Base-by-base conservation (phyloP, 768 basidiomycete genomes). In the Hirschioporus abietinus region DNA sequence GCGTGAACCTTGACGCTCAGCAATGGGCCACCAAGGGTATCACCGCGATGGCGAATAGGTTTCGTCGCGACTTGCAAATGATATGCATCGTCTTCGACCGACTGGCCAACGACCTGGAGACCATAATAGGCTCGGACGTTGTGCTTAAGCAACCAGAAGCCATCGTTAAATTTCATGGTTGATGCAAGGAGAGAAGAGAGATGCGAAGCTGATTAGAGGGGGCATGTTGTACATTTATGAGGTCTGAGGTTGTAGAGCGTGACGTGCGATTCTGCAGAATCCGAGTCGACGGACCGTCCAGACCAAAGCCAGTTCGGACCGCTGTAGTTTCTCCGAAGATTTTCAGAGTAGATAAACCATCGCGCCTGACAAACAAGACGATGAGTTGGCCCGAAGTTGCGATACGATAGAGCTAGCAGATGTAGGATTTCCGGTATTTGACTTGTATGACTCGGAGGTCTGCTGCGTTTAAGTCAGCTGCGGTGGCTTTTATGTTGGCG, bases 91-190 rank as follows among this genome's bases (percentile, higher is more conserved):
- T 77, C 76, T 60, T 82, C 81, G 15, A 76, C 74, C 57, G 76
- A 75, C 24, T 80, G 75, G 63, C 86, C 82, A 35, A 83, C 83
- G 42, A 88, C 87, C 70, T 90, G 86, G 58, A 90, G 78, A 34
- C 84, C 88, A 66, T 85, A 86, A 67, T 80, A 81, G 15, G 86
- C 80, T 71, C 84, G 86, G 66, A 87, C 83, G 57, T 86, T 88
- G 68, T 82, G 78, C 70, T 86, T 86, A 69, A 86, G 75, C 25
- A 88, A 80, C 88, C 87, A 90, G 71, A 90, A 87, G 24, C 89
- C 88, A 76, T 90, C 89, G 79, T 85, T 89, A 79, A 89, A 88
- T 72, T 84, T 87, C 88, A 89, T 91, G 64, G 58, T 65, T 64
- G 52, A 65, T 18, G 25, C 15, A 30, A 60, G 58, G 20, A 0